phyloP scores from a whole-genome alignment of 257 asterid genomes.

The Przewalskia tangutica region DNA sequence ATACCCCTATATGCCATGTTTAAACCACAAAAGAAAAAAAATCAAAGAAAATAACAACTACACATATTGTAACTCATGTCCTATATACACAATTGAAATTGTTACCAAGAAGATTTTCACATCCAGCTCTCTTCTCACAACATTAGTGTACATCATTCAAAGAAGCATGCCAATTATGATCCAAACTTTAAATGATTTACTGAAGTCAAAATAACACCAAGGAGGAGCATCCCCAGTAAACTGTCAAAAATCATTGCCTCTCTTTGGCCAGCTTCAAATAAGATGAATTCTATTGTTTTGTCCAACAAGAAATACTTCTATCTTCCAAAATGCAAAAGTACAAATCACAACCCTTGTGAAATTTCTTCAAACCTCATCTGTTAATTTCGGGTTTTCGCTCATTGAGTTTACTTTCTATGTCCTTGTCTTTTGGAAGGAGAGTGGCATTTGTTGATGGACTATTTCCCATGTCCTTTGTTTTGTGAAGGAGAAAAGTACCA shows the following conservation, averaged over 20 bases:
- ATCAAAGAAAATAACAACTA: neutral
- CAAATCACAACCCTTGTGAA: neutral
- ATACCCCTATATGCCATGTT: neutral
- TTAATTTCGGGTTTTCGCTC: neutral
- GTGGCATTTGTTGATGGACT: neutral
- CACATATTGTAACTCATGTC: neutral
- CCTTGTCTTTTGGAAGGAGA: slow-evolving; percentile 2
- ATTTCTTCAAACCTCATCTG: neutral
- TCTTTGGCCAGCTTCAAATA: neutral
- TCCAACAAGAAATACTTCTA: neutral
- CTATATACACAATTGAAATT: neutral
- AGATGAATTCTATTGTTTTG: neutral
- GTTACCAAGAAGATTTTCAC: neutral
- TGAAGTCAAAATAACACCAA: neutral
- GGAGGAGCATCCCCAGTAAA: neutral
- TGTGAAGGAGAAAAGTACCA: slow-evolving; percentile 17
- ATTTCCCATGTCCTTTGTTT: slow-evolving; percentile 14
- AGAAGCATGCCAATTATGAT: neutral
- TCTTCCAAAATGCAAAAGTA: neutral
- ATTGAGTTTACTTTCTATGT: neutral
- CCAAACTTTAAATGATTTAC: neutral
- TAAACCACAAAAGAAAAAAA: neutral
- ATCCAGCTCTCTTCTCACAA: neutral
- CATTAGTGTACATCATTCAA: neutral
- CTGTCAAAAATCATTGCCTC: neutral